Base-by-base conservation (phyloP, 1,284 basidiomycete species). In the Sutorius eximius region DNA sequence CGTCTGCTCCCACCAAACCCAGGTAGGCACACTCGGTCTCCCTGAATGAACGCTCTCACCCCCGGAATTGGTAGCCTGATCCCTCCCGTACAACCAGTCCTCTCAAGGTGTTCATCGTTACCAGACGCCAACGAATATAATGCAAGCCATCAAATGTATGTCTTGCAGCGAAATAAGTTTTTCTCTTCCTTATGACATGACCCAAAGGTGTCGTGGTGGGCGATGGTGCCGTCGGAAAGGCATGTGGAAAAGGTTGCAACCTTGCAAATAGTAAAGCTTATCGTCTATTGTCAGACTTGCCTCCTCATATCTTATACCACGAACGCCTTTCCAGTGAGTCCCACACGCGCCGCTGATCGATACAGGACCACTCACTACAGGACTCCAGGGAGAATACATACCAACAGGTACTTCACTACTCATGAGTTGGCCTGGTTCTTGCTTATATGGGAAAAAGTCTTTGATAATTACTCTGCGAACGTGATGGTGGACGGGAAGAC, bases 221-320 rank as follows among this genome's bases (percentile, higher is more conserved):
- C 69, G 96, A 99, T 81, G 96, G 96, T 87, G 96, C 96, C 54
- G 96, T 99, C 69, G 96, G 96, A 77, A 99, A 98, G 91, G 95
- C 89, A 62, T 67, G 84, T 74, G 52, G 40, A 44, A 38, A 49
- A 53, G 34, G 7, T 45, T n/a, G 34, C 45, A 53, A 51, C 50
- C 42, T 24, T 38, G 30, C 37, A 53, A 37, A 37, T 30, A 49
- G 45, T 24, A 44, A 34, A 15, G 2, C 60, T 68, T 42, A 68
- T 58, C 55, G 47, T 51, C 55, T 45, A 33, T 42, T 50, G 34
- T 18, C 68, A 97, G 94, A 97, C 95, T 54, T 97, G 95, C 76
- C 86, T 97, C 61, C 84, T 97, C 70, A 97, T 97, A 74, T 96
- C 94, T 46, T 97, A 97, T 79, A 97, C 95, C 62, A 97, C 95